phyloP scores from a whole-genome alignment of 257 asterid species.

The Scutellaria galericulata region DNA sequence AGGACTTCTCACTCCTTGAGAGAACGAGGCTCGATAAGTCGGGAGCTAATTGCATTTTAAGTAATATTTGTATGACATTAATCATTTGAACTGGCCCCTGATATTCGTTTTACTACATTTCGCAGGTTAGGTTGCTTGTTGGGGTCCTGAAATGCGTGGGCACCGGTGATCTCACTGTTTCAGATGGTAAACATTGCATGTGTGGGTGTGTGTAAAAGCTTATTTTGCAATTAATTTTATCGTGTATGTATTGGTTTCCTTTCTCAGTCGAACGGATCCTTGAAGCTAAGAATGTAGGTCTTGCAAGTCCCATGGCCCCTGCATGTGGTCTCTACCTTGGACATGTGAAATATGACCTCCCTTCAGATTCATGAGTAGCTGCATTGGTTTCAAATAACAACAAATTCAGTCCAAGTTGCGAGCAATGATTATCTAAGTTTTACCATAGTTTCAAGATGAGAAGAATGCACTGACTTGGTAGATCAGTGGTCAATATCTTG shows the following conservation, averaged over 20 bases:
- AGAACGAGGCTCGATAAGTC: no score
- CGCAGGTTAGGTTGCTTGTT: slow-evolving; percentile 84
- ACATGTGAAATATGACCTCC: slow-evolving; percentile 78
- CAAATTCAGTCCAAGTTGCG: no score
- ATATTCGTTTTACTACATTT: no score
- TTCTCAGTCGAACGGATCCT: slow-evolving; percentile 74
- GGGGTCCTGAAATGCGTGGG: slow-evolving; percentile 91
- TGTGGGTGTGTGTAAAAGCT: neutral
- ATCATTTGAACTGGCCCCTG: no score
- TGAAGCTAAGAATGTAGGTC: slow-evolving; percentile 67
- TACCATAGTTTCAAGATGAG: no score
- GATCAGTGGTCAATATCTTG: no score
- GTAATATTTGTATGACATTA: no score
- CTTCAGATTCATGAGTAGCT: slow-evolving; percentile 38
- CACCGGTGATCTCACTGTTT: slow-evolving; percentile 61
- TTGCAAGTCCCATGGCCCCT: slow-evolving; percentile 95
- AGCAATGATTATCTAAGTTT: no score
- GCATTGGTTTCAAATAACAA: neutral
- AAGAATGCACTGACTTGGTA: no score
- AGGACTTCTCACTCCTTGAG: neutral
- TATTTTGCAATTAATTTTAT: neutral
- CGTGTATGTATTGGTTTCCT: slow-evolving; percentile 20
- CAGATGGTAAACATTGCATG: slow-evolving; percentile 64
- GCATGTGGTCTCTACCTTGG: slow-evolving; percentile 96
- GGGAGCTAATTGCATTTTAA: no score